Evolutionary conservation across 2,329 filamentous ascomycete species (phyloP), one percentile per base, ranked within the genome.

Genomic region (Pezicula radicicola): DNA sequence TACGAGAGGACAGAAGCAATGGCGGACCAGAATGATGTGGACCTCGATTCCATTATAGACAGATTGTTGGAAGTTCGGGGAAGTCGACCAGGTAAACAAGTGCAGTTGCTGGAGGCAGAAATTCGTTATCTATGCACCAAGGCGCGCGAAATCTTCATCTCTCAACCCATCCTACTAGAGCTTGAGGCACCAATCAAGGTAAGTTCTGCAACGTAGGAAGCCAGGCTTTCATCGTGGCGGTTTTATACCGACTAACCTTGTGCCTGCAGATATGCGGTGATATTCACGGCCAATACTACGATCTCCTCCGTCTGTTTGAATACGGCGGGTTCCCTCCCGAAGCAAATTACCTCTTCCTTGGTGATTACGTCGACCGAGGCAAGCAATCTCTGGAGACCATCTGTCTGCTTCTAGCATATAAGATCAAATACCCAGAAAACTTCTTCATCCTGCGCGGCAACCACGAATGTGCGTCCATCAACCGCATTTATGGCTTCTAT

Each of bases 341-440:
- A 76, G 92, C 94, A 68, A 99, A 99, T 80, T 99, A 97, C 75
- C 90, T 99, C 65, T 99, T 99, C 82, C 88, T 99, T 47, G 94
- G 94, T 63, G 94, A 99, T 71, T 99, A 99, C 68, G 94, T 99
- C 66, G 94, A 99, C 73, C 87, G 94, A 78, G 94, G 94, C 77
- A 97, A 99, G 81, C 94, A 99, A 76, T 97, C 93, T 36, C 87
- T 99, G 50, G 94, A 99, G 80, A 97, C 94, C 62, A 97, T 99
- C 74, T 96, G 91, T 77, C 80, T 99, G 59, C 82, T 99, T 52
- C 83, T 99, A 48, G 91, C 91, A 57, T 99, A 97, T 84, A 99
- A 99, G 84, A 96, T 99, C 83, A 97, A 97, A 79, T 97, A 96
- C 72, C 94, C 94, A 46, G 94, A 99, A 77, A 99, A 99, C 79